Evolutionary conservation across 129 eudicot genomes (phyloP), one percentile per base, ranked within the genome.

Genomic region (Escallonia herrerae): DNA sequence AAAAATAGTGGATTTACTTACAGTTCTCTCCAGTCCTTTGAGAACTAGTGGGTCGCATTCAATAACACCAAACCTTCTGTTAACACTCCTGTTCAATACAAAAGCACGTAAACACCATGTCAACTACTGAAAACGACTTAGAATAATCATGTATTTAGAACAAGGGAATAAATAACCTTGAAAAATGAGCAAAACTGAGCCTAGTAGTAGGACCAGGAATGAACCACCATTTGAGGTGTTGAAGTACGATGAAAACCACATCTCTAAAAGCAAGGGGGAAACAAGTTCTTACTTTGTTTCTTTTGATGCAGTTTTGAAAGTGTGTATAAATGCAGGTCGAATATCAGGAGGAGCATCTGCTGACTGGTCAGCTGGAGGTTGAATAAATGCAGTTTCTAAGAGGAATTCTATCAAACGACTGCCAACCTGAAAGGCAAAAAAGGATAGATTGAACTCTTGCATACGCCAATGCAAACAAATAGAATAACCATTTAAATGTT

Each of bases 281-380:
- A 60, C 3, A 54, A 46, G 11, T 39, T 54, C 71, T 70, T 81
- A 90, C 98, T 67, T 80, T 69, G 71, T 62, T 13, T 70, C 88
- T 71, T 67, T 79, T 33, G 62, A 63, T 41, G 80, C 82, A 77
- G 78, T 81, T 74, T 70, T 79, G 43, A 60, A 68, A 10, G 85
- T 83, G 74, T 83, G 98, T 52, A 77, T 60, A 78, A 91, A 91
- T 60, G 98, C 98, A 77, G 98, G 98, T 52, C 96, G 88, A 73
- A 91, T 72, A 72, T 91, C 91, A 67, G 95, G 90, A 53, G 95
- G 77, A 64, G 64, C 73, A 40, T 79, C 96, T 40, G 81, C 80
- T 58, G 58, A 77, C 73, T 91, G 91, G 76, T 81, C 85, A 62
- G 77, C 68, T 48, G 97, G 95, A 62, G 84, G 70, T 74, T 91